phyloP scores from a whole-genome alignment of 225 moss, liverwort and hornwort genomes.

The Straminergon stramineum region DNA sequence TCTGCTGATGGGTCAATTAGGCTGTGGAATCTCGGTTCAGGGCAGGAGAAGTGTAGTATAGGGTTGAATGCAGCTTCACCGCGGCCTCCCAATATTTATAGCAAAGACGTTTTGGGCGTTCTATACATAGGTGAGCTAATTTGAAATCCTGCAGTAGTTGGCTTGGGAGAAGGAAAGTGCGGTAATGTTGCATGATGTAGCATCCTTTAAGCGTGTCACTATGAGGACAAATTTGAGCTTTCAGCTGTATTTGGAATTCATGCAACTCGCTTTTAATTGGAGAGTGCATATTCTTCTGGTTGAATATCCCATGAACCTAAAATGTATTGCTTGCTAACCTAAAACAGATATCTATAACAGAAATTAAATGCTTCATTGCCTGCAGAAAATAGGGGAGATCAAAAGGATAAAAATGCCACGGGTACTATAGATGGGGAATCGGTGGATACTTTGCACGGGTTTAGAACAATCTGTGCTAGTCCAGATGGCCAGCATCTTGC shows the following conservation, averaged over 20 bases:
- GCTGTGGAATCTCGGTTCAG: conserved; percentile 52
- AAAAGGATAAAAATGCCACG: conserved; percentile 19
- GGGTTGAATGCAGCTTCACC: conserved; percentile 4
- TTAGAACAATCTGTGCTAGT: conserved; percentile 59
- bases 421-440: conserved; percentile 29
- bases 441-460: conserved; percentile 41
- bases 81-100: conserved; percentile 49
- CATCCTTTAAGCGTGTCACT: not conserved
- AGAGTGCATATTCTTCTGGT: not conserved
- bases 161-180: not conserved
- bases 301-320: not conserved
- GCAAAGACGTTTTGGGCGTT: conserved; percentile 60
- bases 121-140: conserved; percentile 43
- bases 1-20: conserved; percentile 70
- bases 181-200: not conserved
- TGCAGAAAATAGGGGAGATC: conserved; percentile 33
- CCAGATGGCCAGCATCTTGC: conserved; percentile 72
- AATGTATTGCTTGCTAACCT: not conserved
- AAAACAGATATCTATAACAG: not conserved
- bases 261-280: not conserved
- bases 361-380: not conserved
- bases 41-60: conserved; percentile 19
- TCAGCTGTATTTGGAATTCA: not conserved
- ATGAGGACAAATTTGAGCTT: not conserved
- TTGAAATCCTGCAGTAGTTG: not conserved